These are phyloP conservation scores for Aspergillus leporis DNA, from an alignment of 495 filamentous ascomycete species.

Conservation along the genomic window DNA sequence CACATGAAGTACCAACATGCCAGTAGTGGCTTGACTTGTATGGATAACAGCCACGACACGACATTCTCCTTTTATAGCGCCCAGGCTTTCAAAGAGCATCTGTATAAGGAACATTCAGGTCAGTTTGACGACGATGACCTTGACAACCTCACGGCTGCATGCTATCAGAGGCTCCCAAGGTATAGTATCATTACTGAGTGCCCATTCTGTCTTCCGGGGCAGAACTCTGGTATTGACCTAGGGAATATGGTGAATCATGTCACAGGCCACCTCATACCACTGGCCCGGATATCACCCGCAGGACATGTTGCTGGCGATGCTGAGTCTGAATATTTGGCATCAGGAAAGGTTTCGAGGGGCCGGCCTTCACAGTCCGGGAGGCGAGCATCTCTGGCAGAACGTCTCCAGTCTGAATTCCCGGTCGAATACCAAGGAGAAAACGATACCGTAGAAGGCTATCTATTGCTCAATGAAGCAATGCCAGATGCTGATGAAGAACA, in stretches of 20 bases:
- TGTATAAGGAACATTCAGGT: neutral
- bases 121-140: constrained; percentile 7
- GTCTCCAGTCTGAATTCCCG: too few species aligned
- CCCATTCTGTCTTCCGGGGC: constrained; percentile 5
- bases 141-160: neutral
- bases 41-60: constrained; percentile 12
- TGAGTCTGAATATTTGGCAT: too few species aligned
- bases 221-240: neutral
- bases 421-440: too few species aligned
- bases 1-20: constrained; percentile 10
- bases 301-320: too few species aligned
- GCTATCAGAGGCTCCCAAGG: constrained; percentile 4
- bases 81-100: constrained; percentile 3
- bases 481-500: too few species aligned
- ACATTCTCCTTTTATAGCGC: neutral
- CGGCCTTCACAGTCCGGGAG: too few species aligned
- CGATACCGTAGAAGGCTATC: too few species aligned
- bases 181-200: constrained; percentile 4
- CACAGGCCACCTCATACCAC: constrained; percentile 1
- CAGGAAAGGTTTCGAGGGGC: too few species aligned
- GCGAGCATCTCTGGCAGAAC: too few species aligned
- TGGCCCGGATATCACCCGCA: constrained; percentile 10
- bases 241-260: constrained; percentile 7
- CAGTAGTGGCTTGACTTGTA: too few species aligned
- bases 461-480: too few species aligned